phyloP scores from a whole-genome alignment of 2,329 filamentous ascomycete species.

The Cryphonectria naterciae region DNA sequence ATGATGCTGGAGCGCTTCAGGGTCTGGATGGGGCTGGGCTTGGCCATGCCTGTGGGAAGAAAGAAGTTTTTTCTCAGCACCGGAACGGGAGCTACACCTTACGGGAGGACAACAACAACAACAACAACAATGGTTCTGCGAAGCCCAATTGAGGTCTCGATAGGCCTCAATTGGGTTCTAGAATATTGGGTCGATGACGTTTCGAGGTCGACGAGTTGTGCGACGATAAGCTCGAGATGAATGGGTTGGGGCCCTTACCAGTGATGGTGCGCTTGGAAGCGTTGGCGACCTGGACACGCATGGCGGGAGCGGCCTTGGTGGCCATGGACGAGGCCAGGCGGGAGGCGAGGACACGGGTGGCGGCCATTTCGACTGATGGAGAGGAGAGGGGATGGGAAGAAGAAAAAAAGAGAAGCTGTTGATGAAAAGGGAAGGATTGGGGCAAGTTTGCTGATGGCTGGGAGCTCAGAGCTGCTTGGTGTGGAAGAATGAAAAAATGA shows the following conservation, averaged over 20 bases:
- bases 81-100: conserved; percentile 20
- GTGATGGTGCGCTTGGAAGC: conserved; percentile 77
- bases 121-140: conserved; percentile 8
- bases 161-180: conserved; percentile 38
- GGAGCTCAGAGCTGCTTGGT: conserved; percentile 34
- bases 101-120: neutral
- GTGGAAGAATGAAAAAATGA: conserved; percentile 31
- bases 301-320: conserved; percentile 76
- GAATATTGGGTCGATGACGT: conserved; percentile 27
- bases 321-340: conserved; percentile 78
- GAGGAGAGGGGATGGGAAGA: conserved; percentile 44
- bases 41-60: conserved; percentile 53
- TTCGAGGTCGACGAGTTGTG: conserved; percentile 27
- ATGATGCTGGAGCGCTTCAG: conserved; percentile 76
- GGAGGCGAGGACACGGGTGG: conserved; percentile 76
- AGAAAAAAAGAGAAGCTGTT: conserved; percentile 45
- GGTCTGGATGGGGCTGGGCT: conserved; percentile 69
- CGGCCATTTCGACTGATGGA: conserved; percentile 74
- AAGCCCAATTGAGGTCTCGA: conserved; percentile 14
- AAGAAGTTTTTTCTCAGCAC: conserved; percentile 32
- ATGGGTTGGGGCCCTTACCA: conserved; percentile 55
- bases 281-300: conserved; percentile 65
- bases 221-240: conserved; percentile 27
- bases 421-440: conserved; percentile 39
- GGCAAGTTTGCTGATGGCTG: conserved; percentile 32